Conservation (phyloP, 371 early-diverging fungal genomes). For the Mucor lusitanicus region DNA sequence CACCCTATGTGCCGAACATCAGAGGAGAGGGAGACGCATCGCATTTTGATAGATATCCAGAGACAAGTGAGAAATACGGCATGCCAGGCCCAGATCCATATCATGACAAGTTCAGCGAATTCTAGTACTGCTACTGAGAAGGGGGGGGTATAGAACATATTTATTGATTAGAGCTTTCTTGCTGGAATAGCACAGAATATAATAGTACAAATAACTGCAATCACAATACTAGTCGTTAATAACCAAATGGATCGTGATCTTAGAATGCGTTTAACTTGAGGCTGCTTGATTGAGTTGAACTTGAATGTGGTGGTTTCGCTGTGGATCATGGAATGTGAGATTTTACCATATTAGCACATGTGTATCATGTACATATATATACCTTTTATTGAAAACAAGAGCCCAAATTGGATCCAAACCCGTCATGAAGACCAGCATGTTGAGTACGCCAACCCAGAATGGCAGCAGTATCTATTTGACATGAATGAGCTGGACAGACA, state of each 20-base stretch:
- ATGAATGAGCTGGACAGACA: neutral
- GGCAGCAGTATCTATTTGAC: constrained; percentile 35
- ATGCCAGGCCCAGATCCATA: constrained; percentile 34
- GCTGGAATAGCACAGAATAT: constrained; percentile 50
- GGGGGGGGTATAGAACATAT: neutral
- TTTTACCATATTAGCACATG: neutral
- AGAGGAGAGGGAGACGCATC: constrained; percentile 85
- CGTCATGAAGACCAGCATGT: constrained; percentile 38
- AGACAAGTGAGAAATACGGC: constrained; percentile 66
- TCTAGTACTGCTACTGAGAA: constrained; percentile 17
- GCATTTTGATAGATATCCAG: constrained; percentile 92
- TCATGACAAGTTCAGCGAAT: constrained; percentile 37
- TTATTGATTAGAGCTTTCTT: constrained; percentile 44
- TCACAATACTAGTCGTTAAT: constrained; percentile 23
- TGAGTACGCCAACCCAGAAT: constrained; percentile 49
- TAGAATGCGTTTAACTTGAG: constrained; percentile 42
- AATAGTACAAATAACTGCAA: constrained; percentile 38
- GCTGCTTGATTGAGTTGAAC: constrained; percentile 48
- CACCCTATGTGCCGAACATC: constrained; percentile 88
- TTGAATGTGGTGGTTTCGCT: constrained; percentile 54
- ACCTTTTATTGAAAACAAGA: constrained; percentile 49
- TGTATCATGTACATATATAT: constrained; percentile 3
- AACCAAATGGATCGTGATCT: constrained; percentile 46
- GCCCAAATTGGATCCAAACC: constrained; percentile 54
- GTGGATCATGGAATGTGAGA: neutral